A percentile compares a stretch with the other conserved stretches of the same genome.
Evolutionary conservation across 257 asterid species (phyloP).

Genomic region (Salvia miltiorrhiza): DNA sequence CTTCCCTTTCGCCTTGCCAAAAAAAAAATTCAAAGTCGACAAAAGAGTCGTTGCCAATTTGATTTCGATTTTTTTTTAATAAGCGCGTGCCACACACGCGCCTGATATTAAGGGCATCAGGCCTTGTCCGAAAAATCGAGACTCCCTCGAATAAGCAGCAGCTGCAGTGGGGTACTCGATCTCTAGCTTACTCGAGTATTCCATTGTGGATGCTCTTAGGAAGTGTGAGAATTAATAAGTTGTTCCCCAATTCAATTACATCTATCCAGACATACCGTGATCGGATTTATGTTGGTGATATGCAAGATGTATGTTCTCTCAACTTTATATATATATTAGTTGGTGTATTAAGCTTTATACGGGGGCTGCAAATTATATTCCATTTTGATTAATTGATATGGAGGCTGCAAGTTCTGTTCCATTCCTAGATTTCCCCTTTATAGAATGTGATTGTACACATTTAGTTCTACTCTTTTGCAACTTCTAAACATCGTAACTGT

Average conservation of each 20-base stretch:
- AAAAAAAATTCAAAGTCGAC: too few relatives aligned
- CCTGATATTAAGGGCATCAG: too few relatives aligned
- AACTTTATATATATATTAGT: constrained; percentile 15
- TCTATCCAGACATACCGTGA: constrained; percentile 94
- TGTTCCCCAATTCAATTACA: constrained; percentile 80
- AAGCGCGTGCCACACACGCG: too few relatives aligned
- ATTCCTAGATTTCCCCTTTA: constrained; percentile 4
- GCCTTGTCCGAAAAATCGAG: too few relatives aligned
- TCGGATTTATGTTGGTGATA: constrained; percentile 96
- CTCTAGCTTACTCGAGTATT: too few relatives aligned
- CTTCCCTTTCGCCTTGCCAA: too few relatives aligned
- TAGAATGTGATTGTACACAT: too few relatives aligned
- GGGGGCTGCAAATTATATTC: neutral
- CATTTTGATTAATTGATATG: neutral
- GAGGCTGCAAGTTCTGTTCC: neutral
- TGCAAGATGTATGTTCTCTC: constrained; percentile 81
- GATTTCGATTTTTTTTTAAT: too few relatives aligned
- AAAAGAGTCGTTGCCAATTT: too few relatives aligned
- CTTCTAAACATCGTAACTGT: constrained; percentile 4
- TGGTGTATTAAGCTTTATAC: neutral
- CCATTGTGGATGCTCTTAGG: too few relatives aligned
- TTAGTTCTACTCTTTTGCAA: neutral
- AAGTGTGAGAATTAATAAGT: constrained; percentile 97
- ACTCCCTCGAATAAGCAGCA: too few relatives aligned
- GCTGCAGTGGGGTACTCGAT: too few relatives aligned